These are phyloP conservation scores for Boletus sensibilis DNA, from an alignment of 768 basidiomycete genomes.

Conservation along the genomic window DNA sequence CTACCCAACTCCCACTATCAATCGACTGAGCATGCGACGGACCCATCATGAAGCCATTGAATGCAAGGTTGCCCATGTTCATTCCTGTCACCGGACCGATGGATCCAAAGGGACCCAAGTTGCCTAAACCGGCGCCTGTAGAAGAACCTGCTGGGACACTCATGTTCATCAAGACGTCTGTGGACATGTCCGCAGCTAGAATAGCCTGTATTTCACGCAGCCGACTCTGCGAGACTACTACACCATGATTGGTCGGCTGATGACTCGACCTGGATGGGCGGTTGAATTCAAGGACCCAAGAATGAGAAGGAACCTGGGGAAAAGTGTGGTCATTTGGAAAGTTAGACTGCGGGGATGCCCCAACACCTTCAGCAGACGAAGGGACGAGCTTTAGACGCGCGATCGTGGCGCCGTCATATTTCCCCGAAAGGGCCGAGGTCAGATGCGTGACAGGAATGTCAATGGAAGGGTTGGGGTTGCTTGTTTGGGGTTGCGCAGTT, in stretches of 20 bases:
- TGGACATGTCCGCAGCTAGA: slow-evolving; percentile 37
- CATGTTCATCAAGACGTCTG: slow-evolving; percentile 29
- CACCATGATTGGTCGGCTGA: slow-evolving; percentile 47
- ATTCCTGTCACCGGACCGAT: slow-evolving; percentile 20
- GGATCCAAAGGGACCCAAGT: slow-evolving; percentile 25
- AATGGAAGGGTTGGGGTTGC: slow-evolving; percentile 14
- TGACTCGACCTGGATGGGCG: slow-evolving; percentile 25
- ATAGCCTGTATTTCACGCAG: slow-evolving; percentile 74
- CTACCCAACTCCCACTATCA: slow-evolving; percentile 29
- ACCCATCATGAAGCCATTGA: slow-evolving; percentile 22
- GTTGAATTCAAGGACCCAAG: slow-evolving; percentile 77
- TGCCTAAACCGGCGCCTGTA: slow-evolving; percentile 18
- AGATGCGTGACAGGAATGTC: slow-evolving; percentile 57
- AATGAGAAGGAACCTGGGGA: slow-evolving; percentile 27
- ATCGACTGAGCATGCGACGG: slow-evolving; percentile 22
- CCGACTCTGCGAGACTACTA: slow-evolving; percentile 71
- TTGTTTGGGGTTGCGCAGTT: slow-evolving; percentile 11
- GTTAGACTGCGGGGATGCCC: slow-evolving; percentile 8
- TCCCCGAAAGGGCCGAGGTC: slow-evolving; percentile 40
- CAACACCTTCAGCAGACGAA: slow-evolving; percentile 23
- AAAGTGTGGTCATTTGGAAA: slow-evolving; percentile 27
- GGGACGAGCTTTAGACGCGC: slow-evolving; percentile 50
- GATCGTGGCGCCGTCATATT: slow-evolving; percentile 50
- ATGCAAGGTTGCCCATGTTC: slow-evolving; percentile 27
- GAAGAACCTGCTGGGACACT: slow-evolving; percentile 13